Evolutionary conservation across 805 yeast species (phyloP).

Genomic region (Torulaspora indica): DNA sequence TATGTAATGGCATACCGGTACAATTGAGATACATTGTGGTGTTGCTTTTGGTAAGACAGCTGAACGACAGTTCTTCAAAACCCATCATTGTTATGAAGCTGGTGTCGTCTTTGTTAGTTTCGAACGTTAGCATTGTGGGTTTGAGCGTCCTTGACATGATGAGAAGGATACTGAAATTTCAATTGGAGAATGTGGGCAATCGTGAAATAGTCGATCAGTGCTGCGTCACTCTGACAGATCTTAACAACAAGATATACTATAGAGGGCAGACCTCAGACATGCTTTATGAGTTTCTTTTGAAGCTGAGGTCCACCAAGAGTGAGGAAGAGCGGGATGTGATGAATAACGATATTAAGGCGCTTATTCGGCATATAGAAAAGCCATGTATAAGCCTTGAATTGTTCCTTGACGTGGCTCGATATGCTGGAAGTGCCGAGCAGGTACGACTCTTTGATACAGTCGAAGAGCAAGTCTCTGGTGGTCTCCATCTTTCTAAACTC

Average conservation of each 20-base stretch:
- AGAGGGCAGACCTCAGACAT: constrained; percentile 83
- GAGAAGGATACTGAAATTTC: constrained; percentile 52
- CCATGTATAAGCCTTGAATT: constrained; percentile 28
- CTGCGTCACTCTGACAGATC: constrained; percentile 56
- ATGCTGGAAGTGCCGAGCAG: constrained; percentile 10
- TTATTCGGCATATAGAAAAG: constrained; percentile 20
- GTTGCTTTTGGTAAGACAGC: constrained; percentile 41
- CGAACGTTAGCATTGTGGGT: constrained; percentile 81
- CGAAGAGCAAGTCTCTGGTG: constrained; percentile 22
- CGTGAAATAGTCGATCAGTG: constrained; percentile 41
- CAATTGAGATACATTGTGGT: constrained; percentile 67
- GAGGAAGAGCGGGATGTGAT: constrained; percentile 26
- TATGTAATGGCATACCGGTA: constrained; percentile 76
- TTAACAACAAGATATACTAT: constrained; percentile 76
- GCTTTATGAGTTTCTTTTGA: constrained; percentile 58
- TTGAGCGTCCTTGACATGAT: constrained; percentile 77
- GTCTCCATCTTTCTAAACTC: constrained; percentile 21
- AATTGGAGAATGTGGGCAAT: constrained; percentile 32
- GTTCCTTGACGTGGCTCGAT: constrained; percentile 26
- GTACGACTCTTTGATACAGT: constrained; percentile 23
- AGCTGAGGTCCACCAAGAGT: constrained; percentile 28
- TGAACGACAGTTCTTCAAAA: constrained; percentile 21
- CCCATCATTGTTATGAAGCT: constrained; percentile 39
- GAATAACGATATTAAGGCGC: constrained; percentile 21
- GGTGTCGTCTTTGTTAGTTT: constrained; percentile 58